Evolutionary conservation across 345 rosid genomes (phyloP), one percentile per base, ranked within the genome.

Genomic region (Pelargonium nanum): DNA sequence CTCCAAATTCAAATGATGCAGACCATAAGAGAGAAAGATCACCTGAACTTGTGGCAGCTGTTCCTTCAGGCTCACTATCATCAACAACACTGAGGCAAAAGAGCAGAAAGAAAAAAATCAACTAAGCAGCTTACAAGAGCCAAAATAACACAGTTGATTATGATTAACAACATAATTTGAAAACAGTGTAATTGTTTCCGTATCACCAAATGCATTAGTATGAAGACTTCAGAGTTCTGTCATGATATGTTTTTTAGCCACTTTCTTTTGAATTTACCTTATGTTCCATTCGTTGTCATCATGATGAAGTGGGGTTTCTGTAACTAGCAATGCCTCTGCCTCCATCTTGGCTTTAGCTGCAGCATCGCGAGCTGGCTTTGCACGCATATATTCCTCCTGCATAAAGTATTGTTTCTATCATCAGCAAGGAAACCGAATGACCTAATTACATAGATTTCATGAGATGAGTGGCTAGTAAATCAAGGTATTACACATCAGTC

Each of bases 261-360:
- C 10, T 61, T 32, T 25, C 60, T 26, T 60, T 23, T 26, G 19
- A 22, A 59, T 21, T 67, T 26, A 87, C 99, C 97, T 89, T 77
- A 93, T 89, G 78, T 81, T 87, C 97, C 97, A 89, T 65, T 89
- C 97, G 65, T 93, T 89, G 70, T 89, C 97, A 71, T 22, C 73
- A 72, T 93, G n/a, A n/a, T n/a, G 96, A 69, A 93, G 81, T 13
- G 90, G 89, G 60, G 75, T 65, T 63, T 83, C 86, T 53, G 58
- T 55, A 50, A 58, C 73, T 57, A 65, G 53, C 25, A 61, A 58
- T 59, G 84, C 80, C 66, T 82, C 86, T 10, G 86, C 91, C 62
- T 83, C 93, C 92, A 75, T 73, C 80, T 81, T 89, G 64, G 98
- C 95, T 78, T 82, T 89, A 62, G 86, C 89, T 24, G 80, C 89